Evolutionary conservation across 345 rosid genomes (phyloP).

Genomic region (Eutrema heterophyllum): DNA sequence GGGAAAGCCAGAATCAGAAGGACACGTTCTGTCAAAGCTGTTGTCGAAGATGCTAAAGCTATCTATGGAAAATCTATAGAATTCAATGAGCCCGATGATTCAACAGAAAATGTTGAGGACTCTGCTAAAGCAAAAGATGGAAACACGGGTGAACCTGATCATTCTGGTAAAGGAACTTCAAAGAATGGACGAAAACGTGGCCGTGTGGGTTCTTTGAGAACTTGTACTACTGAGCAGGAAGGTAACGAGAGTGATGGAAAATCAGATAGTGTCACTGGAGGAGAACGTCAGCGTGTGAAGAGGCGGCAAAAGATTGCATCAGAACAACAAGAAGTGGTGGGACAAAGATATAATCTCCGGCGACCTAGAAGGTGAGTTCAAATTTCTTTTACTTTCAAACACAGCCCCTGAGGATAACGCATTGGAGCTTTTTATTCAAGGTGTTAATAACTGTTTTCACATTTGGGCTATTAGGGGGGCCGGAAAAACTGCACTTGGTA

Average conservation of each 20-base stretch:
- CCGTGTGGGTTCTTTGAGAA: conserved; percentile 47
- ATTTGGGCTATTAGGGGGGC: conserved; percentile 21
- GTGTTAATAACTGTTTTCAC: conserved; percentile 2
- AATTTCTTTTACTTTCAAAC: conserved; percentile 9
- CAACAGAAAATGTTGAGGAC: conserved; percentile 46
- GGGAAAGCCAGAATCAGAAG: conserved; percentile 54
- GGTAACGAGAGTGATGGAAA: conserved; percentile 61
- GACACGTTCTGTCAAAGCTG: conserved; percentile 71
- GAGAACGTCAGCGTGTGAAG: conserved; percentile 47
- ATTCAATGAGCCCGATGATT: conserved; percentile 38
- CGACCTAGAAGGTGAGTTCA: conserved; percentile 56
- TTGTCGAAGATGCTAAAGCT: conserved; percentile 69
- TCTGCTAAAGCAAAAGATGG: conserved; percentile 42
- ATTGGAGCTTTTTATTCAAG: background rate
- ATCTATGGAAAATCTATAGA: conserved; percentile 57
- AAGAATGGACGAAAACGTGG: conserved; percentile 62
- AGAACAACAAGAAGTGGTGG: conserved; percentile 35
- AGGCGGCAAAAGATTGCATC: conserved; percentile 56
- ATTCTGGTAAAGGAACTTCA: conserved; percentile 41
- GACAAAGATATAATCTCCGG: conserved; percentile 68
- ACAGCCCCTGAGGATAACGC: background rate
- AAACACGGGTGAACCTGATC: conserved; percentile 54
- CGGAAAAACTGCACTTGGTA: background rate
- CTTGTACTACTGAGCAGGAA: conserved; percentile 52
- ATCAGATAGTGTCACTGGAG: conserved; percentile 57